Percentiles rank a stretch among this genome's conserved stretches.
Conservation (phyloP, 2,329 filamentous ascomycete species). For the Fusarium sp. region DNA sequence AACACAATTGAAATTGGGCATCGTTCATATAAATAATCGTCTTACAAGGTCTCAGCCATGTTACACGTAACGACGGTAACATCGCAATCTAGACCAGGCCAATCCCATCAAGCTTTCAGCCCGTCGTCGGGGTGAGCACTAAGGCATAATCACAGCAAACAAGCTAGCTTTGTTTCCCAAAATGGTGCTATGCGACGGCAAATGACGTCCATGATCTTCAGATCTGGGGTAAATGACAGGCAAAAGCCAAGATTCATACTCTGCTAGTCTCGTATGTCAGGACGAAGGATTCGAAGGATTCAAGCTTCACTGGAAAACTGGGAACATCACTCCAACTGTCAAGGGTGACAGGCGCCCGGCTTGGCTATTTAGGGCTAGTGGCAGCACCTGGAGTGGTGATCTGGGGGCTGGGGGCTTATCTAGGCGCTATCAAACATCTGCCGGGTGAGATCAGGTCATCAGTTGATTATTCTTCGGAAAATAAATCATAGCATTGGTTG, state of each 20-base stretch:
- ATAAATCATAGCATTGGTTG: not conserved
- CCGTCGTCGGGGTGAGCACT: slow-evolving; percentile 21
- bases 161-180: not conserved
- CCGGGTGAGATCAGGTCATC: not conserved
- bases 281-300: not conserved
- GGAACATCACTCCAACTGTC: not conserved
- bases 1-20: too few species aligned
- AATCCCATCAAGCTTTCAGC: slow-evolving; percentile 21
- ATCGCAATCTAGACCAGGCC: not conserved
- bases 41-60: not conserved
- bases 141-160: slow-evolving; percentile 8
- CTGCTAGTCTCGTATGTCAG: too few species aligned
- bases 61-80: not conserved
- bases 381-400: too few species aligned
- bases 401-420: slow-evolving; percentile 13
- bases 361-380: not conserved
- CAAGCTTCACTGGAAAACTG: not conserved
- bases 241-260: not conserved
- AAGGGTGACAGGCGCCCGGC: not conserved
- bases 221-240: not conserved
- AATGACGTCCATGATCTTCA: slow-evolving; percentile 12
- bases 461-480: not conserved
- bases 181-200: not conserved
- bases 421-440: slow-evolving; percentile 17
- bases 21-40: not conserved